Conservation (phyloP, 73 alveolate genomes). For the Halteria grandinella region DNA sequence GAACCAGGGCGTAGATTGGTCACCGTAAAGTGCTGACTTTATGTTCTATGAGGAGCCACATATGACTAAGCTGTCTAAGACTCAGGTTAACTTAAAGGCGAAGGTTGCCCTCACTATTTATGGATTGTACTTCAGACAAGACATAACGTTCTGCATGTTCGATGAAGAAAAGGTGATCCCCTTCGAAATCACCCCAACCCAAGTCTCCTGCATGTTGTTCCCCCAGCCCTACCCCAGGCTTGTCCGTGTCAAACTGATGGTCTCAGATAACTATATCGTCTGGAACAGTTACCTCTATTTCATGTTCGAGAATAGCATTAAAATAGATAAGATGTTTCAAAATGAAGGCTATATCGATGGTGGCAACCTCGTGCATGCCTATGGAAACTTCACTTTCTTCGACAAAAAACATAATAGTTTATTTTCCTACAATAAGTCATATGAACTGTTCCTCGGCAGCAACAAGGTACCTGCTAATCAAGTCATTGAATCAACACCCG, state of each 20-base stretch:
- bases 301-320: neutral
- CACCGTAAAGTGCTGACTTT: slow-evolving; percentile 3
- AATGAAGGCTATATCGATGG: slow-evolving; percentile 49
- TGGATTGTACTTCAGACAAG: slow-evolving; percentile 40
- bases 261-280: slow-evolving; percentile 30
- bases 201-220: slow-evolving; percentile 35
- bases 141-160: slow-evolving; percentile 47
- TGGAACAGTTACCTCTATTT: neutral
- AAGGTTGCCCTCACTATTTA: slow-evolving; percentile 12
- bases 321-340: slow-evolving; percentile 11
- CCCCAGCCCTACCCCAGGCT: neutral
- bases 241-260: slow-evolving; percentile 26
- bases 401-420: too few species aligned
- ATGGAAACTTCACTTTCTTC: slow-evolving; percentile 49
- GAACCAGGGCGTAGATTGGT: slow-evolving; percentile 60
- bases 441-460: too few species aligned
- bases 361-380: slow-evolving; percentile 19
- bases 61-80: slow-evolving; percentile 31
- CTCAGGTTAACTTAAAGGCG: slow-evolving; percentile 48
- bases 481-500: too few species aligned
- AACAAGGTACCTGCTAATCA: too few species aligned
- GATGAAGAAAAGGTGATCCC: slow-evolving; percentile 27
- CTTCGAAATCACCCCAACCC: slow-evolving; percentile 4
- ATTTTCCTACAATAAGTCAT: too few species aligned
- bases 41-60: slow-evolving; percentile 56